Evolutionary conservation across 805 yeast species (phyloP).

Genomic region (Soucietia sequanensis): DNA sequence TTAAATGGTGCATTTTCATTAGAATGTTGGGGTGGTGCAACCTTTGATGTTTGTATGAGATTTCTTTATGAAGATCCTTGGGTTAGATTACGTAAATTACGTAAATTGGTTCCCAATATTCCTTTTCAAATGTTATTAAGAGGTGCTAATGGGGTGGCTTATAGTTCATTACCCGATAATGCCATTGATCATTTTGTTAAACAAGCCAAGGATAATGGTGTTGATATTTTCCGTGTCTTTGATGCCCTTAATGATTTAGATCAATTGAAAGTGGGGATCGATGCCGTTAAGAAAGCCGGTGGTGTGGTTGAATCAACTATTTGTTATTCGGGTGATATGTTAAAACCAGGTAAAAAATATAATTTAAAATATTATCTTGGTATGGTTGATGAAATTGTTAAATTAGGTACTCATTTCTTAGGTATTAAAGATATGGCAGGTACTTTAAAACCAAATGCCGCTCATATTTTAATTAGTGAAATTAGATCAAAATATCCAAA

Average conservation of each 20-base stretch:
- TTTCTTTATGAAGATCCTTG: constrained; percentile 98
- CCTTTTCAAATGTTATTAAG: constrained; percentile 99
- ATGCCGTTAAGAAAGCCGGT: constrained; percentile 96
- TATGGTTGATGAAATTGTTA: constrained; percentile 79
- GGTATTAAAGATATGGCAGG: constrained; percentile 99
- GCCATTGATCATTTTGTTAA: constrained; percentile 96
- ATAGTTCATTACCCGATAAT: constrained; percentile 95
- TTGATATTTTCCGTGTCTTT: constrained; percentile 95
- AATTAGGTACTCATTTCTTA: constrained; percentile 92
- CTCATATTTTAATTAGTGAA: constrained; percentile 71
- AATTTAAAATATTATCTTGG: constrained; percentile 85
- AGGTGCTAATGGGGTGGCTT: constrained; percentile 99
- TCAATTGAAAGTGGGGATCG: constrained; percentile 95
- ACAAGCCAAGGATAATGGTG: constrained; percentile 95
- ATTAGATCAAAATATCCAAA: constrained; percentile 87
- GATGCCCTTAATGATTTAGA: constrained; percentile 97
- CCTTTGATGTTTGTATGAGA: constrained; percentile 98
- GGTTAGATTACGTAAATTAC: constrained; percentile 87
- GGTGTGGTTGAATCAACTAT: constrained; percentile 99
- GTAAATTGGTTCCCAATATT: constrained; percentile 92
- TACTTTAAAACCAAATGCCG: constrained; percentile 94
- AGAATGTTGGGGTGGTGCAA: constrained; percentile 99
- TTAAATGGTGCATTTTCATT: constrained; percentile 87
- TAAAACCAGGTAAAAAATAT: constrained; percentile 93
- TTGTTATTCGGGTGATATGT: constrained; percentile 99